These are phyloP conservation scores for Vitis hybrid DNA, from an alignment of 177 flowering plant species.

Conservation along the genomic window DNA sequence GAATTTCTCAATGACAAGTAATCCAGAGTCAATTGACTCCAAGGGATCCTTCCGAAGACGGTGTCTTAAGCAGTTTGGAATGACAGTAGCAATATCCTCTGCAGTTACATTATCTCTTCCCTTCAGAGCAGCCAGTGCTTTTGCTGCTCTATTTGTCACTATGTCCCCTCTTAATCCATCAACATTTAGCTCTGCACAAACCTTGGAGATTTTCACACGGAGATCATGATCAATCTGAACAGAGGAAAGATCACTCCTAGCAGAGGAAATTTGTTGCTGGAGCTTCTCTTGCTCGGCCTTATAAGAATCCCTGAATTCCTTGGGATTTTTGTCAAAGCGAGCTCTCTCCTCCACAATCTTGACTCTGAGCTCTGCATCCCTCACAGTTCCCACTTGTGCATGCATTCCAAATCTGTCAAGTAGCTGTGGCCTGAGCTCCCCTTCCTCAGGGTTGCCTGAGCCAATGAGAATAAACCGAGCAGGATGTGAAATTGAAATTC, in stretches of 20 bases:
- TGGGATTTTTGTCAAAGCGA: constrained; percentile 79
- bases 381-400: constrained; percentile 96
- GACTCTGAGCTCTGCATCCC: constrained; percentile 93
- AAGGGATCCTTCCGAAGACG: constrained; percentile 95
- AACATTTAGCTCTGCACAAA: constrained; percentile 90
- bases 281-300: constrained; percentile 82
- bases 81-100: constrained; percentile 94
- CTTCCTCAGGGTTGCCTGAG: constrained; percentile 98
- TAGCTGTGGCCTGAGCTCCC: constrained; percentile 96
- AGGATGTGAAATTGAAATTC: constrained; percentile 96
- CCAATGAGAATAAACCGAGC: constrained; percentile 93
- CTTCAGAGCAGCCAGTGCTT: constrained; percentile 88
- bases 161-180: constrained; percentile 94
- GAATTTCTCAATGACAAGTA: constrained; percentile 92
- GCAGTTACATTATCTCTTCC: constrained; percentile 80
- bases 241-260: constrained; percentile 61
- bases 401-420: constrained; percentile 99
- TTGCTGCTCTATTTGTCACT: constrained; percentile 88
- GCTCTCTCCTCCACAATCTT: constrained; percentile 97
- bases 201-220: constrained; percentile 87
- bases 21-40: constrained; percentile 96
- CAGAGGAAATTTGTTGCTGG: constrained; percentile 71
- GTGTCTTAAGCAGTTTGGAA: constrained; percentile 96
- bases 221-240: constrained; percentile 87
- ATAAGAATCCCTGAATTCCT: constrained; percentile 77